These are phyloP conservation scores for Tripidium arundinaceum DNA, from an alignment of 202 grass and related monocot species.

Conservation along the genomic window DNA sequence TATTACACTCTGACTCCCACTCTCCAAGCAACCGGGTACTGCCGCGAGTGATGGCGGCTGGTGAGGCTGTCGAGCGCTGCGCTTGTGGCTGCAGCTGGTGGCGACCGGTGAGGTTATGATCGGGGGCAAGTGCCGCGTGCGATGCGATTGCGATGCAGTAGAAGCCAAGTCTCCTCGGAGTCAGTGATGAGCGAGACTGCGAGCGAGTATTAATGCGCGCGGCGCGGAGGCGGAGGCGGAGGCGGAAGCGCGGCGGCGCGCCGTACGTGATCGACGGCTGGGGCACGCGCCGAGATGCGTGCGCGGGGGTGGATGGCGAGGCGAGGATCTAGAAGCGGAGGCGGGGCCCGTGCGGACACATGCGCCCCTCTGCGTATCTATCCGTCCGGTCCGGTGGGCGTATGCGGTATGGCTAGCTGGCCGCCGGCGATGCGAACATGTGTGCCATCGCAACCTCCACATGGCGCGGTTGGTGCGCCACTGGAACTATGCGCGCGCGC, in stretches of 20 bases:
- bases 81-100: background rate
- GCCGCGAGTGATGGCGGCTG: constrained; percentile 5
- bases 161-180: constrained; percentile 31
- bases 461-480: constrained; percentile 37
- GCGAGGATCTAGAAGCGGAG: background rate
- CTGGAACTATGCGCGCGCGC: background rate
- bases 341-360: constrained; percentile 6
- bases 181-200: too few relatives aligned
- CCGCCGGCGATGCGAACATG: constrained; percentile 19
- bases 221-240: background rate
- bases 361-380: background rate
- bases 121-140: background rate
- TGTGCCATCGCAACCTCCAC: constrained; percentile 26
- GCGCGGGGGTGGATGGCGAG: background rate
- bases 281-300: constrained; percentile 13
- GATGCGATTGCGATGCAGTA: background rate
- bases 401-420: background rate
- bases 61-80: background rate
- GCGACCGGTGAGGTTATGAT: background rate
- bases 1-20: background rate
- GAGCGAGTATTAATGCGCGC: background rate
- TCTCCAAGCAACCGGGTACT: background rate
- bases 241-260: constrained; percentile 27
- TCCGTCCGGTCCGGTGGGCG: background rate
- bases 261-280: background rate